A percentile compares a stretch with the other conserved stretches of the same genome.
Conservation (phyloP, 805 yeast genomes). For the Barnettozyma populi region DNA sequence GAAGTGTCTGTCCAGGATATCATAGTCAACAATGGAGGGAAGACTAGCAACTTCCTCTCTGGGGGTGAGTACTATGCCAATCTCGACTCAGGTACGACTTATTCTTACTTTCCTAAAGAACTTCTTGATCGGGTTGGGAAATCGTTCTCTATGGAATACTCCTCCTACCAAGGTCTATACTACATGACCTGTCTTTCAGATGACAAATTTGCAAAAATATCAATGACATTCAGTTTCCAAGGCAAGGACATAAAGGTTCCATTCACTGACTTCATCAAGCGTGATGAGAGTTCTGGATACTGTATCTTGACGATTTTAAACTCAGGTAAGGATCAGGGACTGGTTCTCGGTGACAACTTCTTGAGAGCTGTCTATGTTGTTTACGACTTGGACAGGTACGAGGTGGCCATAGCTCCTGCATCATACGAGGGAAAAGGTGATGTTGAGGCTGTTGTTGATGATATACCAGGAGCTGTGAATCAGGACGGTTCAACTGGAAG, state of each 20-base stretch:
- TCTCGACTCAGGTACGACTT: constrained; percentile 40
- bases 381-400: constrained; percentile 43
- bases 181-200: constrained; percentile 36
- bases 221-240: constrained; percentile 39
- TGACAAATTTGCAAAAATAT: constrained; percentile 10
- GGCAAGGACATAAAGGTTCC: constrained; percentile 52
- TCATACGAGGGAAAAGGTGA: constrained; percentile 30
- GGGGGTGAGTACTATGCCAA: constrained; percentile 28
- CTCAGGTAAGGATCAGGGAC: constrained; percentile 36
- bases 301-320: constrained; percentile 50
- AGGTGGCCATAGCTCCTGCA: constrained; percentile 44
- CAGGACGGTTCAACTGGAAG: neutral
- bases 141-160: constrained; percentile 39
- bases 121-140: constrained; percentile 31
- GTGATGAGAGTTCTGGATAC: constrained; percentile 19
- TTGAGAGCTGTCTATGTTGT: constrained; percentile 48
- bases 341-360: constrained; percentile 49
- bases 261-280: constrained; percentile 29
- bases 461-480: constrained; percentile 44
- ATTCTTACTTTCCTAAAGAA: constrained; percentile 38
- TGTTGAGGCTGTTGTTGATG: constrained; percentile 38
- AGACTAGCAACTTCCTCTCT: neutral
- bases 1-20: constrained; percentile 37
- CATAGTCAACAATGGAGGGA: neutral
- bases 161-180: constrained; percentile 39